Evolutionary conservation across 1,284 basidiomycete genomes (phyloP), one percentile per base, ranked within the genome.

Genomic region (Rhodotorula glutinis): DNA sequence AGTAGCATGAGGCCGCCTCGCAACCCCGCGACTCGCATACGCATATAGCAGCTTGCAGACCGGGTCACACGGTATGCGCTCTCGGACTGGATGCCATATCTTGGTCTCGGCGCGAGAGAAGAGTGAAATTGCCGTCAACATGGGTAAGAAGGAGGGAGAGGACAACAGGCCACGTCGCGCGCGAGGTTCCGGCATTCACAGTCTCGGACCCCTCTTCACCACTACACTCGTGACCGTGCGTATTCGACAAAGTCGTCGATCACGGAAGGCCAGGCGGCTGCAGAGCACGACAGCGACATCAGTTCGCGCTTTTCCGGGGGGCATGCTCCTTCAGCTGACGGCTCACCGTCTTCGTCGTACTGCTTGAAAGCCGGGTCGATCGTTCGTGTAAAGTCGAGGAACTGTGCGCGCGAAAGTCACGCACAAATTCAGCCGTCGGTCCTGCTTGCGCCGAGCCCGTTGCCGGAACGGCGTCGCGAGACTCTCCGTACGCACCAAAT

Each of bases 191-290:
- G 33, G 33, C 33, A 38, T 38, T 38, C 33, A 38, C 33, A 38
- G 33, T 38, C 33, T 38, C 33, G 33, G 11, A n/a, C n/a, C 33
- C 33, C 43, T 44, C 8, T 44, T 16, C 43, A 44, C 13, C 13
- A 8, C 16, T 17, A 43, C 49, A 23, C 33, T 30, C 53, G 53
- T 23, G 44, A 16, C 16, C 66, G 63, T 47, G 85, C 87, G 76
- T 83, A 88, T 60, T 83, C 84, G n/a, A 91, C 90, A 76, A 92
- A 92, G 71, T 91, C 89, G 76, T 93, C 91, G 72, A 93, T 90
- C 44, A 88, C 84, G 49, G 89, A 91, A 4, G 91, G 91, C 91
- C 91, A 94, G 2, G 91, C 89, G 63, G 85, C 91, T 91, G 56
- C 21, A 19, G 3, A 21, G 21, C 13, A 9, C 7, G 27, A 55